Base-by-base conservation (phyloP, 768 basidiomycete genomes). In the Floccularia luteovirens region DNA sequence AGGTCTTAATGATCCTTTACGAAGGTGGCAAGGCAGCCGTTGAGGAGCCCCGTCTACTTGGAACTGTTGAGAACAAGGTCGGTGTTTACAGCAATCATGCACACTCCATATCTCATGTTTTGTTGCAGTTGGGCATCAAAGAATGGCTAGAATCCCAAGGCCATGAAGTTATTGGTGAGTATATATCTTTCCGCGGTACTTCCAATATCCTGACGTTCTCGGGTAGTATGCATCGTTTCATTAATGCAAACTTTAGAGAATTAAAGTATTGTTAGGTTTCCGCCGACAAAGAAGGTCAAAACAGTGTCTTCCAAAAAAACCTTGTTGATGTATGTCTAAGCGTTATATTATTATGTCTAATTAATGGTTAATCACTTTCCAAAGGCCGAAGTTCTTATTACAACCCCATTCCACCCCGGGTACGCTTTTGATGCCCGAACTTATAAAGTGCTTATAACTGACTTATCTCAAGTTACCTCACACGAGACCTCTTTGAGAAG, bases 401-500 rank as follows among this genome's bases (percentile, higher is more conserved):
- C 86, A 2, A 88, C 86, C 3, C 85, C 86, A 3, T 89, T 90
- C 78, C 86, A 90, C 59, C 86, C 86, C 41, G 86, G 80, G 48
- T 67, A 50, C 48, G 57, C 39, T 8, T 21, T 6, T 20, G 14
- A 20, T 11, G 10, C 8, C 27, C 27, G 27, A 8, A 14, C 27
- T 30, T 30, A 38, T 19, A 8, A 23, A 20, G 10, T 28, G 25
- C 35, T 27, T 12, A 27, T 35, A 31, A 11, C 23, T 31, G 11
- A 3, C 10, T 6, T 21, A 17, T 22, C 14, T 14, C 37, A 33
- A 69, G 68, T 23, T 90, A 89, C 59, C 72, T 90, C 44, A 90
- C 86, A 1, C 71, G 67, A 25, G 84, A 85, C 0, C 66, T 88
- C 40, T 53, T 88, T 44, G 69, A 77, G 38, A 85, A 84, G 71